A percentile compares a stretch with the other conserved stretches of the same genome.
Evolutionary conservation across 805 yeast genomes (phyloP).

Genomic region (Candida maltosa): DNA sequence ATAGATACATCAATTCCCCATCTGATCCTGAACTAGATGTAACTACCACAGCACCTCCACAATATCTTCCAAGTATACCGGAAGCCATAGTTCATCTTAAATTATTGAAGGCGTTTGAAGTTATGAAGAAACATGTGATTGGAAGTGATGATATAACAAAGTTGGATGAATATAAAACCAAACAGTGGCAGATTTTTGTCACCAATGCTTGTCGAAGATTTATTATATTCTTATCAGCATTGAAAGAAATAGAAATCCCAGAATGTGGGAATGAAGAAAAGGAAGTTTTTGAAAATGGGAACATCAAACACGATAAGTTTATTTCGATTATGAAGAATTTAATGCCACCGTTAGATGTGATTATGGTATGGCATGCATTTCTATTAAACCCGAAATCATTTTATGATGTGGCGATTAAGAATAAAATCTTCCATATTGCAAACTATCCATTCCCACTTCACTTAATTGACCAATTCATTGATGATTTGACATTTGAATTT

Average conservation of each 20-base stretch:
- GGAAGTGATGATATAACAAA: not conserved
- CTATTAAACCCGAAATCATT: slow-evolving; percentile 15
- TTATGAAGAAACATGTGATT: not conserved
- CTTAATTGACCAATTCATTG: not conserved
- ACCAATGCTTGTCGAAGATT: not conserved
- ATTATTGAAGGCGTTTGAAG: not conserved
- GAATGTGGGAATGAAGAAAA: slow-evolving; percentile 9
- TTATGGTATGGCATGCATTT: slow-evolving; percentile 22
- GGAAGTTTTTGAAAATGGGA: no score
- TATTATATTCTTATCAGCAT: not conserved
- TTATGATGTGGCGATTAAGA: slow-evolving; percentile 12
- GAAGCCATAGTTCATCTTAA: not conserved
- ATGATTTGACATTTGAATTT: not conserved
- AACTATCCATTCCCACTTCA: not conserved
- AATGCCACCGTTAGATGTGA: slow-evolving; percentile 19
- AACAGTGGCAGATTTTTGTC: not conserved
- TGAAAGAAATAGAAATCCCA: no score
- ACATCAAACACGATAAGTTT: no score
- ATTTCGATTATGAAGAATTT: not conserved
- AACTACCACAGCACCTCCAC: no score
- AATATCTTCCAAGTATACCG: no score
- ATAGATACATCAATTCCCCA: no score
- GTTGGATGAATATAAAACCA: not conserved
- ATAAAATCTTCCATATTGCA: no score
- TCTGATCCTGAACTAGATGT: no score